Percentiles rank a stretch among this genome's conserved stretches.
phyloP scores from a whole-genome alignment of 2,329 filamentous ascomycete species.

The Lithohypha guttulata region DNA sequence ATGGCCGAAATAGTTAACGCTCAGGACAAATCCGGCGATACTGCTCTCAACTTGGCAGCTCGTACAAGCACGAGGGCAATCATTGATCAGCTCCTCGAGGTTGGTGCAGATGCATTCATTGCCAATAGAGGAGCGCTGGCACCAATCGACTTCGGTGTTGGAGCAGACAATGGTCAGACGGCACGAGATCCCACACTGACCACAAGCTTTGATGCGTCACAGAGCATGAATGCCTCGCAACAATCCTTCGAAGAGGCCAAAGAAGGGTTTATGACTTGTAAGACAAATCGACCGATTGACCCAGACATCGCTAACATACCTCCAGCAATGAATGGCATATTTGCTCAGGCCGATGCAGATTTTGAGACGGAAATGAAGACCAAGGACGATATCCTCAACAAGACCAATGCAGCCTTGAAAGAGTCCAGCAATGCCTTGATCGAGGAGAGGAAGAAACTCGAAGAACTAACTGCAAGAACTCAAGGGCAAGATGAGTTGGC shows the following conservation, averaged over 20 bases:
- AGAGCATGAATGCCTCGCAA: slow-evolving; percentile 26
- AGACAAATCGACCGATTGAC: slow-evolving; percentile 11
- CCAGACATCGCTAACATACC: slow-evolving; percentile 28
- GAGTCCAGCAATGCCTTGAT: slow-evolving; percentile 68
- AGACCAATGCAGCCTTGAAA: slow-evolving; percentile 68
- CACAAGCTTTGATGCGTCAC: slow-evolving; percentile 36
- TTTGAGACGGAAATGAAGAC: slow-evolving; percentile 71
- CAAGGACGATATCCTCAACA: slow-evolving; percentile 75
- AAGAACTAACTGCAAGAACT: slow-evolving; percentile 56
- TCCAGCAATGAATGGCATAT: slow-evolving; percentile 67
- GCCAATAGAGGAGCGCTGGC: slow-evolving; percentile 80
- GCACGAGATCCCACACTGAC: slow-evolving; percentile 29
- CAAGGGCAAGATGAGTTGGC: slow-evolving; percentile 54
- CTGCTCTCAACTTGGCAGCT: slow-evolving; percentile 84
- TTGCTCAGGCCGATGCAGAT: slow-evolving; percentile 66
- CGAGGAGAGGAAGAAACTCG: slow-evolving; percentile 63
- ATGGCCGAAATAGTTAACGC: slow-evolving; percentile 97
- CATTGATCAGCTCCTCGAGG: slow-evolving; percentile 90
- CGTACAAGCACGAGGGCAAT: slow-evolving; percentile 89
- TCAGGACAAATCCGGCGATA: slow-evolving; percentile 87
- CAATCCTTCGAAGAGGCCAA: slow-evolving; percentile 35
- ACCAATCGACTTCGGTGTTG: slow-evolving; percentile 88
- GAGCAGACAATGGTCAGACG: slow-evolving; percentile 45
- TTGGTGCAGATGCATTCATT: slow-evolving; percentile 86
- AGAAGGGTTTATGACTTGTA: slow-evolving; percentile 37